A percentile compares a stretch with the other conserved stretches of the same genome.
These are phyloP conservation scores for Neocucurbitaria cava DNA, from an alignment of 2,329 filamentous ascomycete genomes.

Conservation along the genomic window DNA sequence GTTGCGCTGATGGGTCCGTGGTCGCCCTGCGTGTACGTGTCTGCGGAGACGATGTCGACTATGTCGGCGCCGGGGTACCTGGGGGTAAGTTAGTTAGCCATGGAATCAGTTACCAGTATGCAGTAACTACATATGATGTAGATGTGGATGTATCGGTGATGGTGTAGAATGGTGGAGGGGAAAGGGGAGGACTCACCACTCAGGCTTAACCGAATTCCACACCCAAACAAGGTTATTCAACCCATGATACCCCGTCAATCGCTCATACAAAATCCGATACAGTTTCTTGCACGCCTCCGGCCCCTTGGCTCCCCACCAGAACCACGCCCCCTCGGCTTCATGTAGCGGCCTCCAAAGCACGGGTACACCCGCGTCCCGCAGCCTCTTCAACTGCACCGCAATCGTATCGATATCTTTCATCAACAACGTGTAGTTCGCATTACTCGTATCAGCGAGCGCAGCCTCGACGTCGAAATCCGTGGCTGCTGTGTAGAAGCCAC, in stretches of 20 bases:
- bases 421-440: conserved; percentile 57
- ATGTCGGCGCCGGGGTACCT: conserved; percentile 55
- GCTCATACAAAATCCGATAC: conserved; percentile 53
- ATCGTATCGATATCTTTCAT: conserved; percentile 59
- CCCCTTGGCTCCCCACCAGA: conserved; percentile 61
- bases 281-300: conserved; percentile 56
- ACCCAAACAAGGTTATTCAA: conserved; percentile 60
- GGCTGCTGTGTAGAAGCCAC: conserved; percentile 59
- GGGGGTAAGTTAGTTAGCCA: no score
- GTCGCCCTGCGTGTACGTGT: conserved; percentile 54
- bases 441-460: conserved; percentile 52
- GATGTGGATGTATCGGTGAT: no score
- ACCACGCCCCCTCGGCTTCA: conserved; percentile 60
- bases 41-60: conserved; percentile 57
- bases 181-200: conserved; percentile 52
- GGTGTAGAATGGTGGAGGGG: no score
- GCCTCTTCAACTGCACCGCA: conserved; percentile 54
- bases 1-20: conserved; percentile 55
- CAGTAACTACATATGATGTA: no score
- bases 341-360: conserved; percentile 59
- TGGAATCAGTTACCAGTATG: no score
- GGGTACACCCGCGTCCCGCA: conserved; percentile 54
- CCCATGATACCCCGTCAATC: conserved; percentile 53
- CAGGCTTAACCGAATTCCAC: conserved; percentile 56
- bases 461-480: conserved; percentile 57